Evolutionary conservation across 495 filamentous ascomycete species (phyloP).

Genomic region (Chaetomium tenue): DNA sequence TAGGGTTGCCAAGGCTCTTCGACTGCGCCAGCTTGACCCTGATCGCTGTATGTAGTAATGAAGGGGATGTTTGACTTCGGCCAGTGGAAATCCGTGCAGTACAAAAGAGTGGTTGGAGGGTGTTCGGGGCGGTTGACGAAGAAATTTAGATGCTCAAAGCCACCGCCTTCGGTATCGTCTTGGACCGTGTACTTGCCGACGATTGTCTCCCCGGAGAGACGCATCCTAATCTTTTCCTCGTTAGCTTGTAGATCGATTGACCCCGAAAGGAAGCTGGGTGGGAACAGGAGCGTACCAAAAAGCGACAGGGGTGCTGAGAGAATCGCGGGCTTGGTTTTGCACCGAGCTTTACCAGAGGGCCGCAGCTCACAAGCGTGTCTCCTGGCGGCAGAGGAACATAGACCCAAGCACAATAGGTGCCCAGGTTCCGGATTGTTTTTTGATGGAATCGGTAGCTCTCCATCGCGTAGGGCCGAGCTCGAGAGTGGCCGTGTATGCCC

Average conservation of each 20-base stretch:
- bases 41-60: neutral
- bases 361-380: conserved; percentile 8
- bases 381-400: neutral
- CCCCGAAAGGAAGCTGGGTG: neutral
- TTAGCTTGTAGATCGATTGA: neutral
- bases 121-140: neutral
- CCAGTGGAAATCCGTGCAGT: neutral
- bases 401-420: neutral
- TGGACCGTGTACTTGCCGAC: neutral
- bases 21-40: neutral
- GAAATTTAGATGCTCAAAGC: no score
- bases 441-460: neutral
- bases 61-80: neutral
- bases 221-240: neutral
- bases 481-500: neutral
- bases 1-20: neutral
- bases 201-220: neutral
- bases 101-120: neutral
- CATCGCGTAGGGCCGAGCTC: neutral
- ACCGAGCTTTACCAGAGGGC: neutral
- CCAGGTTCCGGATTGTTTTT: no score
- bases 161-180: no score
- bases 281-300: neutral
- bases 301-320: neutral
- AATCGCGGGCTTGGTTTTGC: no score